Evolutionary conservation across 306 rosid genomes (phyloP).

Genomic region (Acacia melanoxylon): DNA sequence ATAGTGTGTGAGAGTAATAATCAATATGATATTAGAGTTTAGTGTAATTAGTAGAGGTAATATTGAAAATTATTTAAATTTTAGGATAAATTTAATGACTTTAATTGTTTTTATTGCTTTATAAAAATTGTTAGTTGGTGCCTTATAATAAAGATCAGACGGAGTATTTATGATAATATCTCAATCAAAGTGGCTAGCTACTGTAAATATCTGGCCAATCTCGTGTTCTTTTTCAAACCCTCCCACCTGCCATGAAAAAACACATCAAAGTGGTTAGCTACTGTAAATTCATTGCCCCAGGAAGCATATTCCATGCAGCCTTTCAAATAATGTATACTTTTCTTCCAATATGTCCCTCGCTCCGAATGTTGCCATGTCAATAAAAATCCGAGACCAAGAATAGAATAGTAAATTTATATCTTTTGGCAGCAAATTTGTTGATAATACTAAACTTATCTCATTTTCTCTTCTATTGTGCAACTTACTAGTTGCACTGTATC

Average conservation of each 20-base stretch:
- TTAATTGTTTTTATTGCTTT: too few species aligned
- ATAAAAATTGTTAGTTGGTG: too few species aligned
- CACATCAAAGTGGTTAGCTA: slow-evolving; percentile 22
- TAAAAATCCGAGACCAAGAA: slow-evolving; percentile 21
- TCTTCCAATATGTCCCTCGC: not conserved
- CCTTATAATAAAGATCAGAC: too few species aligned
- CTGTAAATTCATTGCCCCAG: not conserved
- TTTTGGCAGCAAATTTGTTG: slow-evolving; percentile 12
- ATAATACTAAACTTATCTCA: not conserved
- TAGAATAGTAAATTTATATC: slow-evolving; percentile 6
- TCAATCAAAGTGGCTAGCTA: too few species aligned
- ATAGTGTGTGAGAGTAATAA: too few species aligned
- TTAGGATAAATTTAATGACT: too few species aligned
- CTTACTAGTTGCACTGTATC: not conserved
- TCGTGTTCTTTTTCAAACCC: slow-evolving; percentile 94
- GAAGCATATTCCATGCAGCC: not conserved
- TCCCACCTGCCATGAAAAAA: slow-evolving; percentile 70
- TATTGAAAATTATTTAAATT: too few species aligned
- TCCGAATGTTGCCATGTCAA: slow-evolving; percentile 18
- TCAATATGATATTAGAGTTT: too few species aligned
- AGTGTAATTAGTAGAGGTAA: too few species aligned
- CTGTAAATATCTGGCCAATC: slow-evolving; percentile 82
- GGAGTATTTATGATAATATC: too few species aligned
- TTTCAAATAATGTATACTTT: not conserved
- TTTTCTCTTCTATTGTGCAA: not conserved